Evolutionary conservation across 2,329 filamentous ascomycete genomes (phyloP), one percentile per base, ranked within the genome.

Genomic region (Geosmithia flava): DNA sequence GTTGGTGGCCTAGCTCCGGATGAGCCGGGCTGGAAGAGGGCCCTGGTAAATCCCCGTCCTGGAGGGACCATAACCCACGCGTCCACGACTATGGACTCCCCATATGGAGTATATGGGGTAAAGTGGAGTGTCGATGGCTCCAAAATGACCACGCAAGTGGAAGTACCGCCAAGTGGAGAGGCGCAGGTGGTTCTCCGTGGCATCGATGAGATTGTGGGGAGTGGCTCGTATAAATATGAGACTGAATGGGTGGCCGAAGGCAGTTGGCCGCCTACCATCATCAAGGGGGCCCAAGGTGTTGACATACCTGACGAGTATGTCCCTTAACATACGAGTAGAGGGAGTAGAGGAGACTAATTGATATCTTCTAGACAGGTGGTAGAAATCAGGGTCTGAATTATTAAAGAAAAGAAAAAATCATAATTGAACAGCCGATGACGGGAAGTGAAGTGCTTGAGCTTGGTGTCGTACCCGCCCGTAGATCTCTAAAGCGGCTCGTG

Each of bases 1-100:
- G 59, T 72, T 13, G 70, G 67, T 1, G 70, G 69, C 0, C 54
- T 72, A 0, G 59, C 60, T 0, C 64, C 66, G 1, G 57, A 58
- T 1, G 61, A 65, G 40, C 62, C 68, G 0, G 68, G 67, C 0
- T 72, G 68, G 63, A 68, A 66, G 55, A 59, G 53, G 0, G 52
- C 66, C 6, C 51, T 52, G 5, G 62, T 72, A 1, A 56, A 56
- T 1, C 65, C 65, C 15, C 53, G 58, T 49, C 68, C 58, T 39
- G 69, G 54, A 39, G 66, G 53, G 52, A 59, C 62, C 48, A 63
- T 58, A 58, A 70, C 57, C 47, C 58, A 44, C 20, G 61, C 61
- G 2, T 52, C 58, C 20, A 49, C 63, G 4, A 51, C 47, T 20
- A 63, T 56, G 47, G 40, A 61, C 2, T 61, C 59, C 17, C 56